Evolutionary conservation across 2,329 filamentous ascomycete species (phyloP).

Genomic region (Sporothrix globosa): DNA sequence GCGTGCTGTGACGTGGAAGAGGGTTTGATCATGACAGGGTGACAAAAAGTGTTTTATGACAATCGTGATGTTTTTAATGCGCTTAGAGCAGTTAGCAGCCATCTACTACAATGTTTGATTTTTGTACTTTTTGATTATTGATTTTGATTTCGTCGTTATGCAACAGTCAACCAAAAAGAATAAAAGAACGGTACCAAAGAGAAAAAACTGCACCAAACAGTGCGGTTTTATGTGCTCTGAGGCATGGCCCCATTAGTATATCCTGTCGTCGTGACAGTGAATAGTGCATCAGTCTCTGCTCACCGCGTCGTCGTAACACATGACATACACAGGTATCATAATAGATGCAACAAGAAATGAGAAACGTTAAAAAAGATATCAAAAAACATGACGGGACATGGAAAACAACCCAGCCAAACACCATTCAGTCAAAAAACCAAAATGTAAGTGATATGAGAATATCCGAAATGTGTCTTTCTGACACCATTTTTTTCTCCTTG

Average conservation of each 20-base stretch:
- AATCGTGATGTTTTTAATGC: too few relatives aligned
- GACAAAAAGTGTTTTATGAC: not conserved
- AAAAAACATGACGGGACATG: constrained; percentile 16
- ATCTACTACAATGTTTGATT: too few relatives aligned
- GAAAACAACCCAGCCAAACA: constrained; percentile 21
- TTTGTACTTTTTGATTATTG: too few relatives aligned
- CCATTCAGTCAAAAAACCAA: constrained; percentile 8
- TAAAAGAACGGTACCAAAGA: too few relatives aligned
- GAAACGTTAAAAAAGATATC: not conserved
- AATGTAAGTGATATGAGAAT: not conserved
- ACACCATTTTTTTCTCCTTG: not conserved
- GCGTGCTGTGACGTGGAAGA: not conserved
- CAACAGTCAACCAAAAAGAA: too few relatives aligned
- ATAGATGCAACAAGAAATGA: not conserved
- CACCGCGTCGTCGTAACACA: too few relatives aligned
- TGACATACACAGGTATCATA: not conserved
- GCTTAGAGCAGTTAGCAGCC: not conserved
- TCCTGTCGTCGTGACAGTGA: too few relatives aligned
- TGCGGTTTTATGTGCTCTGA: too few relatives aligned
- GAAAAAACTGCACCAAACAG: too few relatives aligned
- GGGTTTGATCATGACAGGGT: not conserved
- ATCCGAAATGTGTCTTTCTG: not conserved
- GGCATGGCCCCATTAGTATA: too few relatives aligned
- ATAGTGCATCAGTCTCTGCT: too few relatives aligned
- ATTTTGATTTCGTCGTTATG: too few relatives aligned